Base-by-base conservation (phyloP, 306 rosid genomes). In the Medicago lupulina region DNA sequence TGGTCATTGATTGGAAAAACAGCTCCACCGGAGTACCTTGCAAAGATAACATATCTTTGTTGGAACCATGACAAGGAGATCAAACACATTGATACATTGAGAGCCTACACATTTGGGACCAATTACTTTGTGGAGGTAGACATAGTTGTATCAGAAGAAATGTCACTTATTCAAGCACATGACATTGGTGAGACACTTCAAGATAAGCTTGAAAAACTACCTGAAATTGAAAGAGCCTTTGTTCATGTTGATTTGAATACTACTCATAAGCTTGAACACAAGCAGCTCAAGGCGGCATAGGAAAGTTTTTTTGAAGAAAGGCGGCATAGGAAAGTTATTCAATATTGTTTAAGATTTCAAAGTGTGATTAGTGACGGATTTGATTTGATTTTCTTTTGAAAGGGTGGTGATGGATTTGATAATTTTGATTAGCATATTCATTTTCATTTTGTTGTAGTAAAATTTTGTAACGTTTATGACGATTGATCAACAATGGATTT, bases 171-270 rank as follows among this genome's bases (percentile, higher is more conserved):
- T 53, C 82, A 86, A 51, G 97, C 99, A 5, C 97, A 95, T 76
- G 85, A 89, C 46, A 92, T 95, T 36, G 99, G 97, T 28, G 97
- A 95, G 77, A 71, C 96, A 34, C 97, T 95, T 44, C 97, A 95
- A 66, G 88, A 92, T 18, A 95, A 95, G 89, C 91, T 95, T 44
- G 92, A 95, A 73, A 84, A 66, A n/a, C 77, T 95, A 23, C 90
- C 91, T 0, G 92, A 89, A 76, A 87, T 95, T 62, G 97, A 95
- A 25, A 78, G 98, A 79, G 98, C 98, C 4, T 95, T 95, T 70
- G 97, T 95, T 74, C 98, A 95, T 73, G 88, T 92, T n/a, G 98
- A 95, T 68, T 80, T 90, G 44, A 96, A 94, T 59, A 73, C 76
- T 44, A 88, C 90, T 83, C 98, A 89, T 62, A 90, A 78, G 85